Conservation (phyloP, 2,329 filamentous ascomycete species). For the Fusarium sp. region DNA sequence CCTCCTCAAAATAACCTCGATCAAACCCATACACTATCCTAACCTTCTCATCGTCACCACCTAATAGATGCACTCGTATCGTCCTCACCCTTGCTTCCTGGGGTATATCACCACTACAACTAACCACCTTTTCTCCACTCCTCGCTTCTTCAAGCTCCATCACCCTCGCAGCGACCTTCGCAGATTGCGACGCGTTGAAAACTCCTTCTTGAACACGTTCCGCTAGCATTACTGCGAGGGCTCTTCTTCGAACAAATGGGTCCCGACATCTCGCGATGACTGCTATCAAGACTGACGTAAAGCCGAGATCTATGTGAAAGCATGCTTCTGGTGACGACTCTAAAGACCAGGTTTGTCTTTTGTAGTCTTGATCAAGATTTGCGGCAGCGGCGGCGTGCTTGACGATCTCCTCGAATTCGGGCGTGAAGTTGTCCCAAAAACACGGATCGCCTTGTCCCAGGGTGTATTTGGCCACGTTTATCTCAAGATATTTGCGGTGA, state of each 20-base stretch:
- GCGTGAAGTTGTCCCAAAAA: conserved; percentile 28
- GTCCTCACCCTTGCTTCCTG: conserved; percentile 12
- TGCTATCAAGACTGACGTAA: conserved; percentile 13
- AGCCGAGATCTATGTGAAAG: conserved; percentile 32
- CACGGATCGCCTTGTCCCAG: conserved; percentile 23
- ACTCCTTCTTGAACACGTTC: conserved; percentile 22
- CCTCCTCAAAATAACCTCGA: conserved; percentile 9
- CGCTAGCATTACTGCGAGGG: conserved; percentile 20
- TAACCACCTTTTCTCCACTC: conserved; percentile 6
- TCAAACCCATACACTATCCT: conserved; percentile 27
- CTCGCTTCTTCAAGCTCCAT: conserved; percentile 30
- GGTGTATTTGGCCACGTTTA: conserved; percentile 23
- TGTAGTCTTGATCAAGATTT: neutral
- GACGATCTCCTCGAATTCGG: conserved; percentile 15
- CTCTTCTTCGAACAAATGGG: conserved; percentile 12
- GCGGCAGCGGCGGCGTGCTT: neutral
- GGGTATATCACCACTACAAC: neutral
- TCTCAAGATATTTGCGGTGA: conserved; percentile 16
- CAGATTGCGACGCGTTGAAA: conserved; percentile 13
- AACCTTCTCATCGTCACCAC: neutral
- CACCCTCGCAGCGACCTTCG: conserved; percentile 13
- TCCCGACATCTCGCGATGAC: conserved; percentile 28
- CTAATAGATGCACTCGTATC: conserved; percentile 8
- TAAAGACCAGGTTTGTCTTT: neutral
- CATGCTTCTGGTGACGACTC: neutral